Percentiles rank a stretch among this genome's conserved stretches.
These are phyloP conservation scores for Trichoderma harzianum DNA, from an alignment of 2,329 filamentous ascomycete species.

Conservation along the genomic window DNA sequence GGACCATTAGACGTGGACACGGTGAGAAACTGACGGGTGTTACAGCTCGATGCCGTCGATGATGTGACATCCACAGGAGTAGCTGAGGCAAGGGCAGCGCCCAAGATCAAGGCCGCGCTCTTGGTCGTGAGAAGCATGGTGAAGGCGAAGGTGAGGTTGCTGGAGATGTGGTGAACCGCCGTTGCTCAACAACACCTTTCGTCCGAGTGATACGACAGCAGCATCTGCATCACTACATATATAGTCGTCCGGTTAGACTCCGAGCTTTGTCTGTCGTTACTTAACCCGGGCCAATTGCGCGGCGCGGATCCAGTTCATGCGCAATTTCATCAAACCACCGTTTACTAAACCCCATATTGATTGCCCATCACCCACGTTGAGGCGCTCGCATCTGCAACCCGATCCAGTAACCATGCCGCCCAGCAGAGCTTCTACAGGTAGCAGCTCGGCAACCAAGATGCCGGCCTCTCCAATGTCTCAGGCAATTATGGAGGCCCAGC, in stretches of 20 bases:
- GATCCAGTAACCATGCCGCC: slow-evolving; percentile 2
- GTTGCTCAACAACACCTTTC: not conserved
- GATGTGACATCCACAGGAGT: not conserved
- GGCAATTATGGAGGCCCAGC: not conserved
- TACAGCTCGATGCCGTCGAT: slow-evolving; percentile 9
- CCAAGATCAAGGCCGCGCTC: not conserved
- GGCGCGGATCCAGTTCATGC: not conserved
- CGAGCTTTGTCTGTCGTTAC: not conserved
- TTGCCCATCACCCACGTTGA: not conserved
- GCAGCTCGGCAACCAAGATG: not conserved
- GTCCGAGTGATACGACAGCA: not conserved
- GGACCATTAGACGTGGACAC: slow-evolving; percentile 34
- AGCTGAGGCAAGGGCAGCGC: not conserved
- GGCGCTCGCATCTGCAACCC: not conserved
- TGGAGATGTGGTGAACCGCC: not conserved
- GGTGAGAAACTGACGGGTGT: slow-evolving; percentile 22
- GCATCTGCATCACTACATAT: not conserved
- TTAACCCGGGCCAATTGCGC: not conserved
- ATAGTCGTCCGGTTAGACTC: not conserved
- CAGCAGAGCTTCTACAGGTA: not conserved
- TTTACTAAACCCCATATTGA: not conserved
- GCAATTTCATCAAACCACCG: not conserved
- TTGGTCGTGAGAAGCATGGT: not conserved
- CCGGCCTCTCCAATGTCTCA: not conserved
- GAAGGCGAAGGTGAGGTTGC: not conserved